Base-by-base conservation (phyloP, 2,329 filamentous ascomycete species). In the Aspergillus ochraceoroseus region DNA sequence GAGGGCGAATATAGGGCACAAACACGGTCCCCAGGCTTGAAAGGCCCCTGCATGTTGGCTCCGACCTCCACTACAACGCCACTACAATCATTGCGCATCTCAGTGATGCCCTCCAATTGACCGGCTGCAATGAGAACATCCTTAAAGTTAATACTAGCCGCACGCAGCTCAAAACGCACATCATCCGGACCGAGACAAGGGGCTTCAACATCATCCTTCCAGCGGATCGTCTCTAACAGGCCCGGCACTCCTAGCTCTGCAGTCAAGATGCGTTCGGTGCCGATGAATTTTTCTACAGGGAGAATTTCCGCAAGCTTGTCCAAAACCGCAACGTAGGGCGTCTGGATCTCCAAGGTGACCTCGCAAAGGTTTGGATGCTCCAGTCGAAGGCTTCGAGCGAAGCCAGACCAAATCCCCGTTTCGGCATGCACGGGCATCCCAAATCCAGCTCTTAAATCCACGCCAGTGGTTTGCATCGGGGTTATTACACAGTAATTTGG, bases 101-200 rank as follows among this genome's bases (percentile, higher is more conserved):
- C 39, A 7, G 39, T 42, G 7, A 37, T 36, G 2, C 39, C 39
- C 20, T 37, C 39, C 3, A 42, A 22, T 23, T 42, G 39, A 4
- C 39, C 39, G 14, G 33, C 33, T 13, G 39, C 39, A 13, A 42
- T 37, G n/a, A 42, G 15, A 2, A 42, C 33, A 28, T 42, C 39
- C 14, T 42, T 42, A 14, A 42, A 42, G 28, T 42, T 42, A n/a
- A 42, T 36, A 37, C 32, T 37, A 12, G 33, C 39, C 11, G 7
- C 32, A 3, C 33, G 39, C 8, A 42, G 32, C 12, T 42, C 33
- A 20, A 42, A 36, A 6, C 39, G 39, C 12, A 42, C 39, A 32
- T 42, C 39, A 9, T 42, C 39, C n/a, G 38, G 38, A 4, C 38
- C 38, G 15, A 41, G 26, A 19, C 26, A 20, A 1, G 38, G 38